Evolutionary conservation across 441 rosid genomes (phyloP).

Genomic region (Corymbia calophylla): DNA sequence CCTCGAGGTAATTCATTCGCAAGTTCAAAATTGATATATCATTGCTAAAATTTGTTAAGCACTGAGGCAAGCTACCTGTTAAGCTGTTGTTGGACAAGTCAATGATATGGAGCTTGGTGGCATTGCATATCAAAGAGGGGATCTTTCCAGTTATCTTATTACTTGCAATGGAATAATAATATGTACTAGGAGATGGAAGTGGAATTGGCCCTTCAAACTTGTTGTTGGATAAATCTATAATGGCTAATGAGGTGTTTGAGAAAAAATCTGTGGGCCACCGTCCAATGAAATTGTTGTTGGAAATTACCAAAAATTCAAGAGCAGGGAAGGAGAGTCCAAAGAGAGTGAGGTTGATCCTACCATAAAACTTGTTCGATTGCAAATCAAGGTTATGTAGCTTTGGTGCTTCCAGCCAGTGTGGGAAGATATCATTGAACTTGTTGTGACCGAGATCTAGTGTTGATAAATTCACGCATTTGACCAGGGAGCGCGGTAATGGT

Average conservation of each 20-base stretch:
- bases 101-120: no score
- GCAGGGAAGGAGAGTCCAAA: background rate
- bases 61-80: no score
- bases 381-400: rapidly evolving
- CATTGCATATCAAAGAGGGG: no score
- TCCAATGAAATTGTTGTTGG: background rate
- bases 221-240: background rate
- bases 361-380: background rate
- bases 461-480: background rate
- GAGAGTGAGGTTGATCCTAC: background rate
- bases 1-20: background rate
- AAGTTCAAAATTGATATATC: no score
- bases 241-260: background rate
- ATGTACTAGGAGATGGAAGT: no score
- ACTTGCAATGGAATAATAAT: no score
- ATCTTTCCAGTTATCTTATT: no score
- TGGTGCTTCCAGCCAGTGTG: background rate
- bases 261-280: rapidly evolving
- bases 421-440: background rate
- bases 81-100: no score
- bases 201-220: no score
- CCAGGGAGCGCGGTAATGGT: background rate
- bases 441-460: rapidly evolving
- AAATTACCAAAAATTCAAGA: no score
- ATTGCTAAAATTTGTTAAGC: no score